Conservation (phyloP, 1,284 basidiomycete genomes). For the Malassezia yamatoensis region DNA sequence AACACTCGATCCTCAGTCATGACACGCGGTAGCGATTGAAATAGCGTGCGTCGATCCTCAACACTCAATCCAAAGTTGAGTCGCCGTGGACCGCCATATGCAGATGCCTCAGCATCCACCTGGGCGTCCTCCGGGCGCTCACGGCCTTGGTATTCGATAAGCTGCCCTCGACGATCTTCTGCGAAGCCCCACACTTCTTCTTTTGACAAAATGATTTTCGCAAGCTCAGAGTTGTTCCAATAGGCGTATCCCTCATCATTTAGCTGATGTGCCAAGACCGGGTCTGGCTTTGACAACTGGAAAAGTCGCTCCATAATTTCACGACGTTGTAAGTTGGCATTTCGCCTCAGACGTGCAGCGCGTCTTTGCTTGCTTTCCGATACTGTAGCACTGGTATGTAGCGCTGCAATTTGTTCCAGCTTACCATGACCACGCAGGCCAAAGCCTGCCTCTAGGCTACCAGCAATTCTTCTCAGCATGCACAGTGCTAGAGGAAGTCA, state of each 20-base stretch:
- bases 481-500: background rate
- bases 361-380: slow-evolving; percentile 31
- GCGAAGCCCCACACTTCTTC: slow-evolving; percentile 38
- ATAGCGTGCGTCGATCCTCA: slow-evolving; percentile 32
- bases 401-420: background rate
- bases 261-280: slow-evolving; percentile 61
- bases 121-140: slow-evolving; percentile 6
- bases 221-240: slow-evolving; percentile 36
- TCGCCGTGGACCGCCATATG: slow-evolving; percentile 27
- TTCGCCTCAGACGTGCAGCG: slow-evolving; percentile 31
- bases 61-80: slow-evolving; percentile 41
- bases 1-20: slow-evolving; percentile 41
- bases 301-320: slow-evolving; percentile 40
- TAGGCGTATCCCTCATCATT: slow-evolving; percentile 36
- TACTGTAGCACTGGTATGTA: slow-evolving; percentile 23
- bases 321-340: slow-evolving; percentile 43
- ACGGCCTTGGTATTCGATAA: slow-evolving; percentile 21
- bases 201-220: slow-evolving; percentile 32
- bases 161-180: slow-evolving; percentile 39
- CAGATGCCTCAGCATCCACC: slow-evolving; percentile 12
- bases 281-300: slow-evolving; percentile 55
- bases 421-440: background rate
- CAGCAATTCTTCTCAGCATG: slow-evolving; percentile 16
- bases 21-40: slow-evolving; percentile 36
- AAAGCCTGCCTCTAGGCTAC: background rate